A percentile compares a stretch with the other conserved stretches of the same genome.
These are phyloP conservation scores for Lasiodiplodia theobromae DNA, from an alignment of 2,329 filamentous ascomycete species.

Conservation along the genomic window DNA sequence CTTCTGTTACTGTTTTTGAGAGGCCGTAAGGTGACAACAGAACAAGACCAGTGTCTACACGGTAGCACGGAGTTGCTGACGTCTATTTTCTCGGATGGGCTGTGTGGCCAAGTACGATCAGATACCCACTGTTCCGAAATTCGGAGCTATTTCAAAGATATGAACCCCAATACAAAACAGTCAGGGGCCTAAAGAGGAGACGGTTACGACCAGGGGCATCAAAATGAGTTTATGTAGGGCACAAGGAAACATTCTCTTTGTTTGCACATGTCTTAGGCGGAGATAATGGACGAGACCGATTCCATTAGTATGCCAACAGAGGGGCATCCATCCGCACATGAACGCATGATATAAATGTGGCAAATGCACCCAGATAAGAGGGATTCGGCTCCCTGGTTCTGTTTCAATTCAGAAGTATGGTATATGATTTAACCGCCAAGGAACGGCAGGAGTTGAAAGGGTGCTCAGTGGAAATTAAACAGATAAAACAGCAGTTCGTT, in stretches of 20 bases:
- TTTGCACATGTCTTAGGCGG: too few relatives aligned
- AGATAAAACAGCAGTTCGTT: neutral
- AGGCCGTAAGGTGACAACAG: neutral
- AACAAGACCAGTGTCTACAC: neutral
- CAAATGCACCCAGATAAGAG: too few relatives aligned
- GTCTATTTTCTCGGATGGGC: neutral
- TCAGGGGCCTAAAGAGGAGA: neutral
- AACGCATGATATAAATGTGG: too few relatives aligned
- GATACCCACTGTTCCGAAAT: neutral
- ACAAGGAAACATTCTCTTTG: too few relatives aligned
- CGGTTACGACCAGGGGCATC: neutral
- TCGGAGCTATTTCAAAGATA: neutral
- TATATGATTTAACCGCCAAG: neutral
- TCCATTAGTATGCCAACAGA: too few relatives aligned
- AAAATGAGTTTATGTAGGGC: neutral
- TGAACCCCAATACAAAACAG: neutral
- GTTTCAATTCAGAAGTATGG: neutral
- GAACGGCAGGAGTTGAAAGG: neutral
- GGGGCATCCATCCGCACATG: too few relatives aligned
- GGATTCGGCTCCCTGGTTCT: too few relatives aligned
- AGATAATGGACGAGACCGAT: too few relatives aligned
- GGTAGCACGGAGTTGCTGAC: too few relatives aligned
- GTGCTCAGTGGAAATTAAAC: neutral
- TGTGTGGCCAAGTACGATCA: neutral
- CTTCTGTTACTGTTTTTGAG: slow-evolving; percentile 21